A percentile compares a stretch with the other conserved stretches of the same genome.
phyloP scores from a whole-genome alignment of 441 rosid genomes.

The Flueggea neowawraea region DNA sequence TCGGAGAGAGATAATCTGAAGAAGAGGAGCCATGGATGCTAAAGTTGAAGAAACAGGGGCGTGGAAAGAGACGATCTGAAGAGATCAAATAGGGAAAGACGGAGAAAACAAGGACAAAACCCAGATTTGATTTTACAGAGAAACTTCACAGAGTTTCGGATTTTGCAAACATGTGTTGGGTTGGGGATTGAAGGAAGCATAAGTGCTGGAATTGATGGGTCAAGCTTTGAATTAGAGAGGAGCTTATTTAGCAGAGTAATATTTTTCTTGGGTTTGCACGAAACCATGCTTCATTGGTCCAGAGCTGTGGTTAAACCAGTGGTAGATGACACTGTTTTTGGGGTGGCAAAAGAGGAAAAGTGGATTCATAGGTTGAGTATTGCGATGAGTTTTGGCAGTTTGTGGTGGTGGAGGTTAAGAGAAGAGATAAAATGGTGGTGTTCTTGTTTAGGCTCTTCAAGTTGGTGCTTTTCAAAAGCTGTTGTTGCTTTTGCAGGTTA shows the following conservation, averaged over 20 bases:
- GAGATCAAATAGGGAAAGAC: no score
- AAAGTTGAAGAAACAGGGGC: no score
- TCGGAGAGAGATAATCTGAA: no score
- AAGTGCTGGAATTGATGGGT: conserved; percentile 29
- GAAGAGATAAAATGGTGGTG: conserved; percentile 44
- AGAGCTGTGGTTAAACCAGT: conserved; percentile 65
- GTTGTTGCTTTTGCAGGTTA: conserved; percentile 63
- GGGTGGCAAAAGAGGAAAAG: conserved; percentile 33
- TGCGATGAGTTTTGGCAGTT: conserved; percentile 45
- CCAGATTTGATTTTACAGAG: no score
- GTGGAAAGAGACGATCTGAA: no score
- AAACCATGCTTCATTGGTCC: conserved; percentile 63
- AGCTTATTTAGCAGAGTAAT: conserved; percentile 38
- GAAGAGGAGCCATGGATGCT: no score
- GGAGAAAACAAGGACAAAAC: no score
- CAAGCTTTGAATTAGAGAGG: conserved; percentile 25
- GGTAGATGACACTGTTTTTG: conserved; percentile 57
- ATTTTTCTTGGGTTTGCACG: conserved; percentile 81
- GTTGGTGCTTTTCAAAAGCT: conserved; percentile 87
- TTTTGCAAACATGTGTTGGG: conserved; percentile 51
- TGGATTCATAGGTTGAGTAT: conserved; percentile 45
- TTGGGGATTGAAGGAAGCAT: conserved; percentile 53
- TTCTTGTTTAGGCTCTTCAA: conserved; percentile 58
- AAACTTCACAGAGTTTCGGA: conserved; percentile 70
- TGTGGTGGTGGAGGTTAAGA: conserved; percentile 92